Evolutionary conservation across 192 early-diverging fungal genomes (phyloP), one percentile per base, ranked within the genome.

Genomic region (Pilobolus umbonatus): DNA sequence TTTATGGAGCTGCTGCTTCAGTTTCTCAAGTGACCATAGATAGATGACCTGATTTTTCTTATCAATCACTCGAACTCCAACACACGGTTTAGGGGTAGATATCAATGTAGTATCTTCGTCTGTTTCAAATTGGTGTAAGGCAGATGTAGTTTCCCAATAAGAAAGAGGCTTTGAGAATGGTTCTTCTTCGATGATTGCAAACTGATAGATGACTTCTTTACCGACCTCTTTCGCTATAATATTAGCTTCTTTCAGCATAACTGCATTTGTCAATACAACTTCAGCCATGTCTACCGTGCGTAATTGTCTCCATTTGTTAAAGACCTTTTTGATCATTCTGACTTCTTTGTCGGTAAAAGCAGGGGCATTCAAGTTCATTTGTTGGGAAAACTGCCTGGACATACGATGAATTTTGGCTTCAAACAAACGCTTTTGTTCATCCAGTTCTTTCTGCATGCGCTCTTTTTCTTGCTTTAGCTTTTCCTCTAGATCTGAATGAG

Each of bases 231-330:
- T 81, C 62, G 87, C 78, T 28, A 92, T 92, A 12, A 96, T 80
- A 58, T 95, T 97, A 39, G 92, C 94, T 61, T 96, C 90, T 67
- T 96, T 95, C 43, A 97, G 62, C 24, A 85, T 64, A 5, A 83
- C 73, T 0, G 84, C 84, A 57, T 87, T 85, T 10, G 76, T 81
- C 46, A 89, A 64, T 61, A 89, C 84, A 5, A 72, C 71, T 46
- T 87, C 83, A 11, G 84, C 84, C 56, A 88, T 81, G 17, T 68
- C 67, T 8, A 87, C 79, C 25, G 73, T 71, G 44, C 83, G 75
- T 55, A 80, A 67, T n/a, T 67, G 64, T 57, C 69, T 78, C 81
- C 81, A 83, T 28, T 55, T 67, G 25, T 56, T 57, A 24, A 79
- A 12, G 0, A 61, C 70, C 47, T 73, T 69, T 49, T 65, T 39